Percentiles rank a stretch among this genome's conserved stretches.
These are phyloP conservation scores for Sclerotinia borealis DNA, from an alignment of 2,329 filamentous ascomycete species.

Conservation along the genomic window DNA sequence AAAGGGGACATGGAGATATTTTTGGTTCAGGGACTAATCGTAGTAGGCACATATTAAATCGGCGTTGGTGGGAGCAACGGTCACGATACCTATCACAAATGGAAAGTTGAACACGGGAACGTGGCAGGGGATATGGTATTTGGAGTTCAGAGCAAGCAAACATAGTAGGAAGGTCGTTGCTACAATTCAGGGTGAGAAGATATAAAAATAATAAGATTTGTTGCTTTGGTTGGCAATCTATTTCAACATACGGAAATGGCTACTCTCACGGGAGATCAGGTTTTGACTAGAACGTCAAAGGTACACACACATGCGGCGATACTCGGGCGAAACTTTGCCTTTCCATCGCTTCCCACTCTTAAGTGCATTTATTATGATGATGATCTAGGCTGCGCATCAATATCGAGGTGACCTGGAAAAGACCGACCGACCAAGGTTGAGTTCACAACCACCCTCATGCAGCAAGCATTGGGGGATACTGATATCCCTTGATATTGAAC, in stretches of 20 bases:
- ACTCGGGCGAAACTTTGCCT: neutral
- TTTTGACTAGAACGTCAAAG: neutral
- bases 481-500: neutral
- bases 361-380: neutral
- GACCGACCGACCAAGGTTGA: neutral
- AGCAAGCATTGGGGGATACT: neutral
- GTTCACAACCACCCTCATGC: neutral
- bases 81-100: slow-evolving; percentile 85
- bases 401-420: neutral
- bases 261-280: neutral
- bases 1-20: neutral
- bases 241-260: neutral
- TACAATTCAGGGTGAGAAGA: slow-evolving; percentile 85
- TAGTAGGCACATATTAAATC: slow-evolving; percentile 83
- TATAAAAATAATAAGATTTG: slow-evolving; percentile 20
- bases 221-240: neutral
- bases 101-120: slow-evolving; percentile 66
- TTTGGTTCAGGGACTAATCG: neutral
- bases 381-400: neutral
- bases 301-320: neutral
- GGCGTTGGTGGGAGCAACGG: slow-evolving; percentile 78
- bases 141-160: slow-evolving; percentile 75
- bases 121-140: slow-evolving; percentile 89
- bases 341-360: neutral
- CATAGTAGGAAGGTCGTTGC: slow-evolving; percentile 81